Percentiles rank a stretch among this genome's conserved stretches.
Conservation (phyloP, 768 basidiomycete species). For the Suillus clintonianus region DNA sequence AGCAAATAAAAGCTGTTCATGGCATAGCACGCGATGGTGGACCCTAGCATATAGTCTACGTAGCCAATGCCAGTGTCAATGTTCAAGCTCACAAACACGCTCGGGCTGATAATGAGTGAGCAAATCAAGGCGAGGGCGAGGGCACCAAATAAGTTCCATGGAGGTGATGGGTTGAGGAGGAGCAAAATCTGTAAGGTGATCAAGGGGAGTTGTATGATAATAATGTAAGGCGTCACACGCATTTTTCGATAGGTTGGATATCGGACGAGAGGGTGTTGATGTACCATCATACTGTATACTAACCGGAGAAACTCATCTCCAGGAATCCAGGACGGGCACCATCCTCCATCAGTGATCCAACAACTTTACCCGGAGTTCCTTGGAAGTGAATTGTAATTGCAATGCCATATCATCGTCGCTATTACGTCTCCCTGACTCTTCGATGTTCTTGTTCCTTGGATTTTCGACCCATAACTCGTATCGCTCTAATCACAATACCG, state of each 20-base stretch:
- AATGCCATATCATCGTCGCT: too few relatives aligned
- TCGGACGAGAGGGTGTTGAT: too few relatives aligned
- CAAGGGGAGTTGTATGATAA: neutral
- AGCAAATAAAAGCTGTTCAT: slow-evolving; percentile 3
- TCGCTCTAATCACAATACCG: too few relatives aligned
- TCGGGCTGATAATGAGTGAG: neutral
- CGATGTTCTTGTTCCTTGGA: too few relatives aligned
- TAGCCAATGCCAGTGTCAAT: slow-evolving; percentile 3
- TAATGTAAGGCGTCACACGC: neutral
- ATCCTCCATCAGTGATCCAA: too few relatives aligned
- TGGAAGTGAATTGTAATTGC: too few relatives aligned
- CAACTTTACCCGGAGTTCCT: too few relatives aligned
- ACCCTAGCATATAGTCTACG: slow-evolving; percentile 5
- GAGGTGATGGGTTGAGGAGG: neutral
- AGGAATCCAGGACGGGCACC: too few relatives aligned
- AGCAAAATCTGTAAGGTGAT: neutral
- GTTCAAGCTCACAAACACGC: neutral
- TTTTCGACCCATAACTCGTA: too few relatives aligned
- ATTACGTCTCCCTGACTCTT: too few relatives aligned
- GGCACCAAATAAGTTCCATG: neutral
- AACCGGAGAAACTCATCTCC: too few relatives aligned
- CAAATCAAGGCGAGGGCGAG: neutral
- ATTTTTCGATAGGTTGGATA: neutral
- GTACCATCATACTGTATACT: too few relatives aligned
- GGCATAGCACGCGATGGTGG: neutral